These are phyloP conservation scores for Mucor irregularis DNA, from an alignment of 371 early-diverging fungal species.

Conservation along the genomic window DNA sequence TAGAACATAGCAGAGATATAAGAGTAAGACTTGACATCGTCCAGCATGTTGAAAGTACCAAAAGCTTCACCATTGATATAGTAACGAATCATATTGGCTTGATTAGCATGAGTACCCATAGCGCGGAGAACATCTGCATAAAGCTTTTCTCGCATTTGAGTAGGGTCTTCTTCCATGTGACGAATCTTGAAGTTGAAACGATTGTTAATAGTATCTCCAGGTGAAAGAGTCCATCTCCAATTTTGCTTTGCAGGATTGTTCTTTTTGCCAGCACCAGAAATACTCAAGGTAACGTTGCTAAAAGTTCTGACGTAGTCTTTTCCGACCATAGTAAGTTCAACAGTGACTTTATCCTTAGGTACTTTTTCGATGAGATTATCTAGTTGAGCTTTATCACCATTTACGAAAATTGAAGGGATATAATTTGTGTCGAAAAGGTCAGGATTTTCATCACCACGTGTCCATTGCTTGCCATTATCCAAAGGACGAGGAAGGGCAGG, in stretches of 20 bases:
- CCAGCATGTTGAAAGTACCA: conserved; percentile 59
- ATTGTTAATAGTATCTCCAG: conserved; percentile 34
- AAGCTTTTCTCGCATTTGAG: conserved; percentile 62
- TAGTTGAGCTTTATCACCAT: conserved; percentile 27
- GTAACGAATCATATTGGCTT: conserved; percentile 54
- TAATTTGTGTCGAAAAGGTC: conserved; percentile 36
- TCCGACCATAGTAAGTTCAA: conserved; percentile 45
- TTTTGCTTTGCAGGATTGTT: conserved; percentile 59
- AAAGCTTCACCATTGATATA: conserved; percentile 54
- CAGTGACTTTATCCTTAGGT: conserved; percentile 18
- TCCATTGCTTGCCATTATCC: conserved; percentile 41
- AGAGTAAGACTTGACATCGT: conserved; percentile 52
- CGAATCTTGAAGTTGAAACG: conserved; percentile 58
- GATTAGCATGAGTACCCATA: conserved; percentile 54
- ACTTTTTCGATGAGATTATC: conserved; percentile 37
- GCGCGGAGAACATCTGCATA: conserved; percentile 56
- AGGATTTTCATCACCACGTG: conserved; percentile 36
- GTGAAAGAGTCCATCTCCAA: conserved; percentile 46
- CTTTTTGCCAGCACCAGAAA: conserved; percentile 57
- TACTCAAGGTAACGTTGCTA: conserved; percentile 45
- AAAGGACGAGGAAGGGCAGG: conserved; percentile 52
- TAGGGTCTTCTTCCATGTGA: conserved; percentile 62
- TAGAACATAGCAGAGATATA: conserved; percentile 52
- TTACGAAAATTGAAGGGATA: conserved; percentile 39
- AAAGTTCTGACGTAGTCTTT: conserved; percentile 51